phyloP scores from a whole-genome alignment of 2,329 filamentous ascomycete species.

The Bimuria novae-zelandiae region DNA sequence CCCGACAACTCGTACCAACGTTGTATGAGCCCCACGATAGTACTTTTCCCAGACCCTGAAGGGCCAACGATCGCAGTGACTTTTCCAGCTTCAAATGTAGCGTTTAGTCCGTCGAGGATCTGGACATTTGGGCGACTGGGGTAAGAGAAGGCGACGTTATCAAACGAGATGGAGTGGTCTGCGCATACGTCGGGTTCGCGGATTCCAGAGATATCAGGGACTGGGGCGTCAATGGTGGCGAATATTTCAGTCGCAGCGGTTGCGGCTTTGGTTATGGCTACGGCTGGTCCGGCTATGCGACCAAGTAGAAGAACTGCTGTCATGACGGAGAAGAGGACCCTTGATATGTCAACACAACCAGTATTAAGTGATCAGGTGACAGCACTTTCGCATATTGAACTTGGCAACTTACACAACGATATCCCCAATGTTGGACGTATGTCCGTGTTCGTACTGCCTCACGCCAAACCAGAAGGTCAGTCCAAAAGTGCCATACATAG shows the following conservation, averaged over 20 bases:
- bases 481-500: slow-evolving; percentile 44
- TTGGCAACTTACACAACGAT: slow-evolving; percentile 38
- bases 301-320: slow-evolving; percentile 43
- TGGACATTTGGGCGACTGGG: slow-evolving; percentile 62
- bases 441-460: slow-evolving; percentile 38
- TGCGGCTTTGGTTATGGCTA: slow-evolving; percentile 42
- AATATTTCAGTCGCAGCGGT: slow-evolving; percentile 44
- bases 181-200: slow-evolving; percentile 42
- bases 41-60: slow-evolving; percentile 75
- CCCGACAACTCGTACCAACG: slow-evolving; percentile 68
- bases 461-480: slow-evolving; percentile 48
- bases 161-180: slow-evolving; percentile 41
- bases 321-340: slow-evolving; percentile 47
- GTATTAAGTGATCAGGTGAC: neutral
- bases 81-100: slow-evolving; percentile 66
- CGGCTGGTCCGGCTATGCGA: slow-evolving; percentile 35
- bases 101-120: slow-evolving; percentile 63
- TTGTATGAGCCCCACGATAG: slow-evolving; percentile 71
- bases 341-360: slow-evolving; percentile 12
- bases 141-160: slow-evolving; percentile 45
- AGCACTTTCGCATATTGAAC: no score
- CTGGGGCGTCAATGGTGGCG: slow-evolving; percentile 40
- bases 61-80: slow-evolving; percentile 75
- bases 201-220: slow-evolving; percentile 34
- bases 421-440: slow-evolving; percentile 33